These are phyloP conservation scores for Ascoidea rubescens DNA, from an alignment of 805 yeast genomes.

Conservation along the genomic window DNA sequence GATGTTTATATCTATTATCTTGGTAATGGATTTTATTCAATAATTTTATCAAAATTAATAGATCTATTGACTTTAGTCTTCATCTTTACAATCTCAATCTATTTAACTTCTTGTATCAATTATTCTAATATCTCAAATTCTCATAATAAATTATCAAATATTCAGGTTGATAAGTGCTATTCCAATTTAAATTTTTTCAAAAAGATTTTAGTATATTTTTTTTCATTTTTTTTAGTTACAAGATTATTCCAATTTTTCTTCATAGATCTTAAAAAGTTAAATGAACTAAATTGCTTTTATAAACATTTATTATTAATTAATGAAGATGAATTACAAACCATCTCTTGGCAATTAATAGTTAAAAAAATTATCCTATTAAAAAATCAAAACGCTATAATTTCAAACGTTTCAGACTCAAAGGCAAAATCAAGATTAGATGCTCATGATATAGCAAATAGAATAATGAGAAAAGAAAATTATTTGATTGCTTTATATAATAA, in stretches of 20 bases:
- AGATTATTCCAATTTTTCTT: conserved; percentile 40
- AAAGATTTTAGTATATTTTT: conserved; percentile 49
- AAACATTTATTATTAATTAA: conserved; percentile 52
- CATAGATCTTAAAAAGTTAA: conserved; percentile 49
- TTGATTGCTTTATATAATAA: conserved; percentile 81
- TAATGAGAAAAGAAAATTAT: conserved; percentile 92
- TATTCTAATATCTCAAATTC: conserved; percentile 27
- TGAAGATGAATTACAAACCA: conserved; percentile 80
- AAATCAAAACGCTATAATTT: conserved; percentile 59
- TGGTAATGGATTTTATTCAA: conserved; percentile 75
- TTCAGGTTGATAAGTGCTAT: conserved; percentile 24
- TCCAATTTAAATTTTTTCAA: conserved; percentile 33
- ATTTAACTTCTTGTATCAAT: conserved; percentile 72
- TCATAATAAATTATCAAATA: conserved; percentile 20
- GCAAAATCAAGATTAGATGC: conserved; percentile 74
- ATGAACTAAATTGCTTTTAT: conserved; percentile 70
- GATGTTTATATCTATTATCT: conserved; percentile 76
- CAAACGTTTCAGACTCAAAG: conserved; percentile 39
- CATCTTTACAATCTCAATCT: conserved; percentile 67
- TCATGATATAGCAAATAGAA: conserved; percentile 87
- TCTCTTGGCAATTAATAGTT: conserved; percentile 84
- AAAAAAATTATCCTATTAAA: conserved; percentile 58
- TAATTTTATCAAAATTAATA: conserved; percentile 47
- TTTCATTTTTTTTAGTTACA: conserved; percentile 37
- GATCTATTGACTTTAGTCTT: conserved; percentile 68